Conservation (phyloP, 306 rosid species). For the peach (Prunus persica) region DNA sequence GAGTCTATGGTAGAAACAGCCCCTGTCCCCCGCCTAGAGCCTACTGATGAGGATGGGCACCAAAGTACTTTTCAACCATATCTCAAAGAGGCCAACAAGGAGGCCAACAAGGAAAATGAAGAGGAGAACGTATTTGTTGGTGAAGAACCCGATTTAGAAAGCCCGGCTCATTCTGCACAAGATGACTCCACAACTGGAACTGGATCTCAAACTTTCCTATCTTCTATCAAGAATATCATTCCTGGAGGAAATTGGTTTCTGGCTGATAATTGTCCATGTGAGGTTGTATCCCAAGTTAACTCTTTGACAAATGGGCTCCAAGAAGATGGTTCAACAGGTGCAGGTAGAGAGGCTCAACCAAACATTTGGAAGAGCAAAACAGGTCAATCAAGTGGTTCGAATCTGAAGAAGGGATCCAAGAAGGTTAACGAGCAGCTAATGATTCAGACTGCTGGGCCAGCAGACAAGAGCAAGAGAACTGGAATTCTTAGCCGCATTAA, state of each 20-base stretch:
- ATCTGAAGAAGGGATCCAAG: slow-evolving; percentile 39
- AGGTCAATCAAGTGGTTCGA: slow-evolving; percentile 41
- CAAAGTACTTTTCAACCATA: slow-evolving; percentile 48
- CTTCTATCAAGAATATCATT: slow-evolving; percentile 42
- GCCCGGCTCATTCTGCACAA: slow-evolving; percentile 32
- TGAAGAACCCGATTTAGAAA: slow-evolving; percentile 47
- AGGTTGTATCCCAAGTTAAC: slow-evolving; percentile 58
- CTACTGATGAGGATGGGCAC: slow-evolving; percentile 68
- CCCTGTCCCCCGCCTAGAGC: slow-evolving; percentile 47
- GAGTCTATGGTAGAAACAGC: slow-evolving; percentile 60
- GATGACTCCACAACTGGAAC: slow-evolving; percentile 32
- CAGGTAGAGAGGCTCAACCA: slow-evolving; percentile 33
- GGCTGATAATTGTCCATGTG: slow-evolving; percentile 62
- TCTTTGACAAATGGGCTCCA: slow-evolving; percentile 47
- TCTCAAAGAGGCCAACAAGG: slow-evolving; percentile 26
- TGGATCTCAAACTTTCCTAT: slow-evolving; percentile 41
- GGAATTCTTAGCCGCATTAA: slow-evolving; percentile 62
- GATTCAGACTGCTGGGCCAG: slow-evolving; percentile 35
- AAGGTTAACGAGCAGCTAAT: slow-evolving; percentile 35
- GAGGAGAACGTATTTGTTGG: slow-evolving; percentile 41
- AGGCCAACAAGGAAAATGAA: slow-evolving; percentile 42
- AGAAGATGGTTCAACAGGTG: slow-evolving; percentile 28
- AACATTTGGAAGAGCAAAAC: slow-evolving; percentile 41
- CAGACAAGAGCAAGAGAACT: slow-evolving; percentile 50
- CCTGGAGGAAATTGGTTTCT: slow-evolving; percentile 50